Percentiles rank a stretch among this genome's conserved stretches.
Conservation (phyloP, 2,329 filamentous ascomycete species). For the Microsporum ferrugineum region DNA sequence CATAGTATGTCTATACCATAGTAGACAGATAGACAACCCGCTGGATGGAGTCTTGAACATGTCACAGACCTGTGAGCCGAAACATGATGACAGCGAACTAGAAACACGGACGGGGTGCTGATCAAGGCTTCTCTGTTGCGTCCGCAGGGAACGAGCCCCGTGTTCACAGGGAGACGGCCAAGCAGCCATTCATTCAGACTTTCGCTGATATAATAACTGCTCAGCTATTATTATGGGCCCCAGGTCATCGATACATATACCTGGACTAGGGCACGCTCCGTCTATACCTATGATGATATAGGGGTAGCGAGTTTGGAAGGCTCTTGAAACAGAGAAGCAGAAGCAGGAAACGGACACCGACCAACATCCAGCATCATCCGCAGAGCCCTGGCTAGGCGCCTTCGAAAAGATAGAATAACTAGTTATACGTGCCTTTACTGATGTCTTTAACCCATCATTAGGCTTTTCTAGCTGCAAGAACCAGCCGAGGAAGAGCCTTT, state of each 20-base stretch:
- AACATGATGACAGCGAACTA: neutral
- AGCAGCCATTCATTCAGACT: neutral
- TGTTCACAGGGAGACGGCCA: neutral
- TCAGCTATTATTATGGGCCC: no score
- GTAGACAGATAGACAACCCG: neutral
- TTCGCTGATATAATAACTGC: no score
- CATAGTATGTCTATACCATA: no score
- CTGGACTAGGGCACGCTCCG: neutral
- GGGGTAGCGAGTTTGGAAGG: no score
- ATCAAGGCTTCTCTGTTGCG: neutral
- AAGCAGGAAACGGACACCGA: neutral
- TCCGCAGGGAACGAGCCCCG: neutral
- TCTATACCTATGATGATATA: neutral
- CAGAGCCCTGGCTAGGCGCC: no score
- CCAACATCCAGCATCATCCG: neutral
- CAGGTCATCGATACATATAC: no score
- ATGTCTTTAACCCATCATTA: neutral
- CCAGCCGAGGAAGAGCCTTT: neutral
- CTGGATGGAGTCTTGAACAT: neutral
- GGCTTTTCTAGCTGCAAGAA: neutral
- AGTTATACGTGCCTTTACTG: neutral
- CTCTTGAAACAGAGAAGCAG: neutral
- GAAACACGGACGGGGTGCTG: neutral
- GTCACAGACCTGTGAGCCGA: neutral
- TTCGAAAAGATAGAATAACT: neutral